Percentiles rank a stretch among this genome's conserved stretches.
phyloP scores from a whole-genome alignment of 148 eudicot genomes.

The Diospyros lotus region DNA sequence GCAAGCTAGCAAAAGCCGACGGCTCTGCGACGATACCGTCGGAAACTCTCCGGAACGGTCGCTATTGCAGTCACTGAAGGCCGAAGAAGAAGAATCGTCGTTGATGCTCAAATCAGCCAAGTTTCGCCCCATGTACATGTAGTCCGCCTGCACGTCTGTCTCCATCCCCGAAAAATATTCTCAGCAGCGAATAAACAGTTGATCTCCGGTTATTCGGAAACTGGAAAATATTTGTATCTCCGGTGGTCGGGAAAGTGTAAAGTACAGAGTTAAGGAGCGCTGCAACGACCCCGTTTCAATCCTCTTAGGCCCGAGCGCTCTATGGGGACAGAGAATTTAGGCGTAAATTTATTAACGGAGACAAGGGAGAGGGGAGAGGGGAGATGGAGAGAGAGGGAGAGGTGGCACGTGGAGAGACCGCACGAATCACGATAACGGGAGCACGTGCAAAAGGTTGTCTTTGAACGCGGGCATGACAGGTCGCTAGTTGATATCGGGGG shows the following conservation, averaged over 20 bases:
- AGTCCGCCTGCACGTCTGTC: slow-evolving; percentile 33
- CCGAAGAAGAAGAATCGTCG: slow-evolving; percentile 56
- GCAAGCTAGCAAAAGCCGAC: slow-evolving; percentile 55
- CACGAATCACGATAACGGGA: too few species aligned
- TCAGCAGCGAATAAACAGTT: slow-evolving; percentile 1
- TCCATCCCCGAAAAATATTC: slow-evolving; percentile 31
- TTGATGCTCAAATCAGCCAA: slow-evolving; percentile 34
- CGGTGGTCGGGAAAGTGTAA: background rate
- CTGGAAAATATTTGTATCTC: background rate
- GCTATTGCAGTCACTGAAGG: slow-evolving; percentile 89
- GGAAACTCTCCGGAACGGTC: slow-evolving; percentile 84
- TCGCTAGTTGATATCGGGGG: slow-evolving; percentile 15
- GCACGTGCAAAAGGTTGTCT: slow-evolving; percentile 41
- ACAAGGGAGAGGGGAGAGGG: slow-evolving; percentile 31
- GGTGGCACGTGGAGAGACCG: too few species aligned
- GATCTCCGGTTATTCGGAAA: background rate
- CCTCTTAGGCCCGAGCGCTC: background rate
- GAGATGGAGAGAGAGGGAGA: background rate
- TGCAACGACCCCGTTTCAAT: slow-evolving; percentile 23
- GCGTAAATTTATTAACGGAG: slow-evolving; percentile 12
- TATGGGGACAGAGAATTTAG: slow-evolving; percentile 1
- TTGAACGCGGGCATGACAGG: slow-evolving; percentile 45
- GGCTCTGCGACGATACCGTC: slow-evolving; percentile 40
- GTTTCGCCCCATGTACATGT: slow-evolving; percentile 51
- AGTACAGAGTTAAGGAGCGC: background rate